Conservation (phyloP, 306 rosid genomes). For the Vachellia pachyceras region DNA sequence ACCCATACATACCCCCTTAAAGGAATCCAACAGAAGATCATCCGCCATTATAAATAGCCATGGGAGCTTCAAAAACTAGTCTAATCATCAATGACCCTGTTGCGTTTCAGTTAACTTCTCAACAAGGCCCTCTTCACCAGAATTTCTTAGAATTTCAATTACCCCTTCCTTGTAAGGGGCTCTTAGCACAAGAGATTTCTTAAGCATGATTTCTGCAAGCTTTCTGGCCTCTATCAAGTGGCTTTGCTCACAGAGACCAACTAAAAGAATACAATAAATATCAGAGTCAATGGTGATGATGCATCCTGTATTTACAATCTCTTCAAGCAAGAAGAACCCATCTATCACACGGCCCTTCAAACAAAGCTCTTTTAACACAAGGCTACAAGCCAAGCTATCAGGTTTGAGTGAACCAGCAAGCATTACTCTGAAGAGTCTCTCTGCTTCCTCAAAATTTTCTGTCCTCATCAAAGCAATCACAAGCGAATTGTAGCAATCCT, state of each 20-base stretch:
- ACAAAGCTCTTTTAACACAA: conserved; percentile 68
- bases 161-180: conserved; percentile 48
- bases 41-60: not conserved
- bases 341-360: conserved; percentile 57
- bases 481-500: conserved; percentile 72
- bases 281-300: conserved; percentile 65
- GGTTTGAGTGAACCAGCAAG: conserved; percentile 60
- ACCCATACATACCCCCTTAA: too few species aligned
- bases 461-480: conserved; percentile 62
- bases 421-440: conserved; percentile 70
- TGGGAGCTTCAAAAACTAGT: not conserved
- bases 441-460: conserved; percentile 62
- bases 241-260: conserved; percentile 63
- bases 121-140: conserved; percentile 61
- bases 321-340: conserved; percentile 66
- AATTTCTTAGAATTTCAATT: conserved; percentile 49
- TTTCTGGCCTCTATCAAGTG: conserved; percentile 61
- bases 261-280: conserved; percentile 61
- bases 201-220: conserved; percentile 68
- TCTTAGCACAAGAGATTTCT: conserved; percentile 57
- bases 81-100: conserved; percentile 10
- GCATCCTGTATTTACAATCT: conserved; percentile 60
- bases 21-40: not conserved
- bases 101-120: conserved; percentile 42
- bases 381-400: conserved; percentile 63